Evolutionary conservation across 2,329 filamentous ascomycete species (phyloP), one percentile per base, ranked within the genome.

Genomic region (Chlorencoelia australis): DNA sequence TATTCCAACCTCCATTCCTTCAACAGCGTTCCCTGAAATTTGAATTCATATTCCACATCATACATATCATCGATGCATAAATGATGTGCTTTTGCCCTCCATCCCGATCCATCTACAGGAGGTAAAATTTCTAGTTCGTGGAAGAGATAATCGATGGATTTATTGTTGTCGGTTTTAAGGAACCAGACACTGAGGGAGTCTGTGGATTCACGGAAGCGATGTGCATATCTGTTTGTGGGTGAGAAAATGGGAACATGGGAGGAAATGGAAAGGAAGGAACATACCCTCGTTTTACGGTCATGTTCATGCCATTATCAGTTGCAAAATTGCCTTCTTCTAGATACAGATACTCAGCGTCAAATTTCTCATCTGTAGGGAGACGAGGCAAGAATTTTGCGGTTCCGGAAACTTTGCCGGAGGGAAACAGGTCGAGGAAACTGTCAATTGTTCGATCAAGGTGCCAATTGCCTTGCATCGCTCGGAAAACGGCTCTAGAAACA

Each of bases 181-280:
- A 87, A 87, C 82, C 82, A 88, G 1, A 82, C 75, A 41, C 73
- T 81, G 15, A 88, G 61, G 18, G 56, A 58, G 49, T 86, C 80
- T 1, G 52, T 7, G 39, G 37, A 48, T 44, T 79, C 75, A 29
- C 73, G 64, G 49, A 86, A 87, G 0, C 82, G 71, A 65, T 82
- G 87, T 1, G 84, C 66, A 49, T 88, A 88, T 8, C 81, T 70
- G 15, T 77, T 64, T 8, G 67, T 75, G 0, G 77, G 78, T 11
- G 30, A 30, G 16, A 35, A 35, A 2, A 10, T n/a, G n/a, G n/a
- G n/a, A n/a, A n/a, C n/a, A n/a, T n/a, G n/a, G n/a, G n/a, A n/a
- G n/a, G 16, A 11, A 17, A 8, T 11, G 14, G 11, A 18, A 14
- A 21, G n/a, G 28, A n/a, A n/a, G 30, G 10, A n/a, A 39, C 22